These are phyloP conservation scores for Conoideocrella luteorostrata DNA, from an alignment of 2,329 filamentous ascomycete species.

Conservation along the genomic window DNA sequence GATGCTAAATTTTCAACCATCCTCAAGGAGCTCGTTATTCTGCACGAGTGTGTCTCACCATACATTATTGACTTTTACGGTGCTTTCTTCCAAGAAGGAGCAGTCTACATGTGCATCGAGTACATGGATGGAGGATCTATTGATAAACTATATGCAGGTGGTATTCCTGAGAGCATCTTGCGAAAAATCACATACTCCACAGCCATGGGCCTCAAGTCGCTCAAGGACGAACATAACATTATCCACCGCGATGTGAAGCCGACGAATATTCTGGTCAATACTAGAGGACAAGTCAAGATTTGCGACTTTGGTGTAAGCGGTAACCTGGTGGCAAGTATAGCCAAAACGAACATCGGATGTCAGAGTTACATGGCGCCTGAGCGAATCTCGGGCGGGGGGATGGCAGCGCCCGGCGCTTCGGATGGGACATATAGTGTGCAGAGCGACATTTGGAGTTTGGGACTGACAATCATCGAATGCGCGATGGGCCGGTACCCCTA, in stretches of 20 bases:
- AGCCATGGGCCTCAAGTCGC: conserved; percentile 79
- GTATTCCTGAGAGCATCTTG: conserved; percentile 81
- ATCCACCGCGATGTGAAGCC: conserved; percentile 98
- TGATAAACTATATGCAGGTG: conserved; percentile 88
- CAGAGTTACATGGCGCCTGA: conserved; percentile 99
- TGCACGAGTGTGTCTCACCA: conserved; percentile 89
- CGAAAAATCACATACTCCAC: conserved; percentile 88
- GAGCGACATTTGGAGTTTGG: conserved; percentile 95
- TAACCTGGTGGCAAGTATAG: conserved; percentile 93
- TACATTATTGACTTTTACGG: conserved; percentile 99
- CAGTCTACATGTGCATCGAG: conserved; percentile 98
- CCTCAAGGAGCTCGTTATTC: conserved; percentile 92
- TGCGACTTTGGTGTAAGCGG: conserved; percentile 98
- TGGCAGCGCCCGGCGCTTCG: conserved; percentile 60
- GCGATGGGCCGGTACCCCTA: conserved; percentile 93
- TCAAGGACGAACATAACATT: conserved; percentile 98
- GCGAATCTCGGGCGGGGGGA: conserved; percentile 80
- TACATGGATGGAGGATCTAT: conserved; percentile 98
- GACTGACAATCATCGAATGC: conserved; percentile 91
- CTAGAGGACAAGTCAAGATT: conserved; percentile 87
- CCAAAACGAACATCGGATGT: conserved; percentile 97
- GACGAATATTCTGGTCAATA: conserved; percentile 95
- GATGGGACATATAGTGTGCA: conserved; percentile 95
- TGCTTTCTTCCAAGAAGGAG: conserved; percentile 97
- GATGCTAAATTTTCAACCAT: conserved; percentile 96